Evolutionary conservation across 208 protist species (phyloP).

Genomic region (Acanthamoeba castellanii): DNA sequence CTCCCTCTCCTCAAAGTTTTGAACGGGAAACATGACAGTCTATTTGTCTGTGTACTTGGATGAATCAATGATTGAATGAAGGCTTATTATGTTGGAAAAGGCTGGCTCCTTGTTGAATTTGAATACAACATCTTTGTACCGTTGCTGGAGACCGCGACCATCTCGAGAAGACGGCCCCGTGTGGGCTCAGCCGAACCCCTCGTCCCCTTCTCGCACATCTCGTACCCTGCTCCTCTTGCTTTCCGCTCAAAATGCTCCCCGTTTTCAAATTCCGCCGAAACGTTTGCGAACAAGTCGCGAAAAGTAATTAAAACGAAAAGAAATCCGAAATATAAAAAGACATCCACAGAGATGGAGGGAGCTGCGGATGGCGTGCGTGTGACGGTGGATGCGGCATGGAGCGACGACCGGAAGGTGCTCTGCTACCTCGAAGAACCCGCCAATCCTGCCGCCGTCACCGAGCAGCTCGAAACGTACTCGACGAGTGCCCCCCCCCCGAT

Average conservation of each 20-base stretch:
- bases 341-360: neutral
- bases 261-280: neutral
- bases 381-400: constrained; percentile 15
- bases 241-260: neutral
- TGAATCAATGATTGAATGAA: too few relatives aligned
- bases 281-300: neutral
- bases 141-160: too few relatives aligned
- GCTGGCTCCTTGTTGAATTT: too few relatives aligned
- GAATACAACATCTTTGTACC: too few relatives aligned
- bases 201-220: neutral
- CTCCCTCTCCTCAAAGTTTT: neutral
- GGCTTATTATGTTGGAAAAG: too few relatives aligned
- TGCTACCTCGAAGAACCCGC: constrained; percentile 40
- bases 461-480: constrained; percentile 40
- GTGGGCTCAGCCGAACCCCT: neutral
- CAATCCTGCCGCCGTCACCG: constrained; percentile 9
- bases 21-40: neutral
- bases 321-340: neutral
- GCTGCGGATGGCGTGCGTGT: constrained; percentile 1
- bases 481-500: neutral
- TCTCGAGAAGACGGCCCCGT: too few relatives aligned
- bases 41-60: too few relatives aligned
- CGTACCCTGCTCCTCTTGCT: neutral
- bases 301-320: neutral
- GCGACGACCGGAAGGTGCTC: constrained; percentile 16